A percentile compares a stretch with the other conserved stretches of the same genome.
Evolutionary conservation across 257 asterid genomes (phyloP).

Genomic region (Penstemon barbatus): DNA sequence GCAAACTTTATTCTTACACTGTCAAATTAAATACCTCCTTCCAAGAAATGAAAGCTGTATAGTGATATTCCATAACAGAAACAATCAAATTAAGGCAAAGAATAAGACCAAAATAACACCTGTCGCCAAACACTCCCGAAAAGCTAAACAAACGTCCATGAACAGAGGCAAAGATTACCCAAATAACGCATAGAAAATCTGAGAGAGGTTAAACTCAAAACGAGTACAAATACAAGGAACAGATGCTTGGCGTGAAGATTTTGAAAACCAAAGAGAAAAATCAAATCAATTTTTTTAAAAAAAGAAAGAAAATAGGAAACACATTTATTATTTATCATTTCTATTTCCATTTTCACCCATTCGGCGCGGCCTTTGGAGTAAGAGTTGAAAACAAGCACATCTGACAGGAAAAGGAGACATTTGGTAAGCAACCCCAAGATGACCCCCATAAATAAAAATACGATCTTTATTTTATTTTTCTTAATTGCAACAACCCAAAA

Average conservation of each 20-base stretch:
- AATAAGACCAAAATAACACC: background rate
- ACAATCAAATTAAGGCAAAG: slow-evolving; percentile 8
- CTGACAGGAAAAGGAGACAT: slow-evolving; percentile 33
- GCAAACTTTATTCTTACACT: background rate
- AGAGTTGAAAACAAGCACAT: slow-evolving; percentile 37
- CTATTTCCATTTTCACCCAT: slow-evolving; percentile 9
- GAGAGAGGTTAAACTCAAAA: background rate
- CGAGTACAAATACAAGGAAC: slow-evolving; percentile 32
- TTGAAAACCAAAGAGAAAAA: slow-evolving; percentile 35
- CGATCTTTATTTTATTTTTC: slow-evolving; percentile 2
- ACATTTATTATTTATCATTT: background rate
- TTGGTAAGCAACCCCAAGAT: slow-evolving; percentile 25
- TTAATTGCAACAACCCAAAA: slow-evolving; percentile 8
- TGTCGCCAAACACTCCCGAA: slow-evolving; percentile 10
- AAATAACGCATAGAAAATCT: slow-evolving; percentile 20
- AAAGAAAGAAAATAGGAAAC: background rate
- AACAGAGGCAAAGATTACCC: slow-evolving; percentile 8
- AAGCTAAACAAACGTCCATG: slow-evolving; percentile 12
- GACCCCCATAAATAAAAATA: slow-evolving; percentile 18
- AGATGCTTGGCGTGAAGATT: slow-evolving; percentile 61
- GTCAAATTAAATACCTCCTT: background rate
- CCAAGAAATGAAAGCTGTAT: background rate
- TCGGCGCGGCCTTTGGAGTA: slow-evolving; percentile 29
- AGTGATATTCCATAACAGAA: background rate
- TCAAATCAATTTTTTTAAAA: background rate